Evolutionary conservation across 2,329 filamentous ascomycete genomes (phyloP), one percentile per base, ranked within the genome.

Genomic region (Xylariaceae sp.): DNA sequence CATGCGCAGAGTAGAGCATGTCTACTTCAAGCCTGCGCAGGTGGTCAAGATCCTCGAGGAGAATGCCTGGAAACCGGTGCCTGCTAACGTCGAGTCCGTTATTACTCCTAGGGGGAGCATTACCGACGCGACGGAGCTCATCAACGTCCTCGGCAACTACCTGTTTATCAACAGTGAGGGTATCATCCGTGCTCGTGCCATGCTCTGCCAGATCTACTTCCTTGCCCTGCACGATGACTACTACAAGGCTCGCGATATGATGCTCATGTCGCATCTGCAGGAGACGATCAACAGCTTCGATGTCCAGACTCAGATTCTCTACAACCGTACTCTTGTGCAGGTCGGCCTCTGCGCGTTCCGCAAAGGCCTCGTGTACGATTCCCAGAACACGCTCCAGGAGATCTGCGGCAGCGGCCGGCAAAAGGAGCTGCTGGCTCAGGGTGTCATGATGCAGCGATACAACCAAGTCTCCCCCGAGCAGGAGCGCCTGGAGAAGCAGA

Each of bases 131-230:
- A 68, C 76, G 46, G 71, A 74, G 36, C 79, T 98, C 31, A 82
- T 98, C 57, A 83, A 88, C 61, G 80, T 83, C 24, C 83, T 98
- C 37, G 95, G 88, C 79, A 88, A 85, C 63, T 96, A 96, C 66
- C 82, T 98, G 31, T 98, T 97, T 76, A 75, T 79, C 64, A 74
- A 96, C 71, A 94, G 88, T 63, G 89, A 96, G 60, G 89, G 90
- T 53, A 97, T 98, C 57, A 89, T 96, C 59, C 84, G 90, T 50
- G 94, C 90, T 44, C 83, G 92, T 44, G 90, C 92, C 31, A 97
- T 98, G 89, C 76, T 98, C 47, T 96, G 88, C 74, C 88, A 97
- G 68, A 92, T 98, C 48, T 98, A 98, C 73, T 95, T 95, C 81
- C 76, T 96, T 54, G 92, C 92, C 35, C 78, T 98, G 37, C 92